Base-by-base conservation (phyloP, 768 basidiomycete species). In the Amanita jacksonii region DNA sequence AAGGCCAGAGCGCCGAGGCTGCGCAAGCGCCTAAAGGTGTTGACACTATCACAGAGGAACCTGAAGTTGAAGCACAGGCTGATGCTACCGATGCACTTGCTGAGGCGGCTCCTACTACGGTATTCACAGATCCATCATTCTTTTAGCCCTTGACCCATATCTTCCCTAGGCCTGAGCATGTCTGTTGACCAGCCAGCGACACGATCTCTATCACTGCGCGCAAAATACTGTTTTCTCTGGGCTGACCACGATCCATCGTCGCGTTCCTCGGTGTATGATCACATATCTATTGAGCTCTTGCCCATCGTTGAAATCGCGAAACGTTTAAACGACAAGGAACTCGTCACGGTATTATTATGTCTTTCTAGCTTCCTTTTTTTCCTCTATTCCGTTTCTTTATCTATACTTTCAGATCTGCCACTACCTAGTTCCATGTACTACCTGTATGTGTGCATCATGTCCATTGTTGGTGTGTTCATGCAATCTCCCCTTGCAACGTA, bases 31-130 rank as follows among this genome's bases (percentile, higher is more conserved):
- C 65, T 24, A 50, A 60, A 25, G 60, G 61, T 30, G 58, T 52
- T 16, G 72, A 70, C 47, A 68, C 77, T 15, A 81, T 81, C 48
- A 68, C 63, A 22, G 78, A 80, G 53, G 77, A 79, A 41, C 69
- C 71, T 8, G 69, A 70, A 47, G 63, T 62, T 38, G 72, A 67
- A 49, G 59, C 54, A 3, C 67, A 70, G 35, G 66, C 62, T 34
- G 62, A 52, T 5, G 66, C 55, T 10, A 52, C 7, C 20, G 36
- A 45, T 4, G 41, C 35, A 19, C 47, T 45, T 20, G 52, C 36
- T 4, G 54, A 53, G 25, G 50, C 48, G 33, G 48, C 32, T 22
- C 27, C 38, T 24, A 28, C 45, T 31, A 18, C 52, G 37, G 44
- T 18, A 25, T 27, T n/a, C n/a, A n/a, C n/a, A n/a, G n/a, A n/a